These are phyloP conservation scores for Penicillium sp. DNA, from an alignment of 2,329 filamentous ascomycete genomes.

Conservation along the genomic window DNA sequence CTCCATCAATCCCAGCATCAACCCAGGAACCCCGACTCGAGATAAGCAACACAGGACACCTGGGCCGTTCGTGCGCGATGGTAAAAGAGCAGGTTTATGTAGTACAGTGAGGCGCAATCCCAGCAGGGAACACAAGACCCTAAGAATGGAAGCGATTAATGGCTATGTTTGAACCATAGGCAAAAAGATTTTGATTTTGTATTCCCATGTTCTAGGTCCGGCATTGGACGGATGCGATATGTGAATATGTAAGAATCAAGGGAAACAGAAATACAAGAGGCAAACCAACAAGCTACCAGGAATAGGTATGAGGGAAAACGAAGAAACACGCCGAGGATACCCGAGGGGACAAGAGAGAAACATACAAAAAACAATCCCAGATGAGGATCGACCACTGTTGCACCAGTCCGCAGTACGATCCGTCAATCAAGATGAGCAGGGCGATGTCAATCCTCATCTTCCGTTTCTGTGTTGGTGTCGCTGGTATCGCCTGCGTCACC, in stretches of 20 bases:
- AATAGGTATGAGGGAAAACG: background rate
- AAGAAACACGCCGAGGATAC: constrained; percentile 14
- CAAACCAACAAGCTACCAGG: background rate
- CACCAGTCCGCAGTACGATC: constrained; percentile 21
- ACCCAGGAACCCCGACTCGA: background rate
- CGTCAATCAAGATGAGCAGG: constrained; percentile 15
- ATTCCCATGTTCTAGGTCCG: constrained; percentile 17
- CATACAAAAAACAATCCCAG: constrained; percentile 1
- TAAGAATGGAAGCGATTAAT: background rate
- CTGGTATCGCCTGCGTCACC: constrained; percentile 58
- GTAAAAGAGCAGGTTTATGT: background rate
- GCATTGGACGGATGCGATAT: constrained; percentile 3
- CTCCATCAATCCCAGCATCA: background rate
- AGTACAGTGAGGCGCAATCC: background rate
- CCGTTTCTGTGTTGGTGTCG: constrained; percentile 66
- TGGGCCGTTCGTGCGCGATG: background rate
- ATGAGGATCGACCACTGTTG: constrained; percentile 8
- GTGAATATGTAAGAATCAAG: constrained; percentile 5
- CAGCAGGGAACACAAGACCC: constrained; percentile 2
- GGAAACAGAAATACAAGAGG: constrained; percentile 2
- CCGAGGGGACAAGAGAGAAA: constrained; percentile 7
- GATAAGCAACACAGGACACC: background rate
- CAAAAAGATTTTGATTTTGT: constrained; percentile 3
- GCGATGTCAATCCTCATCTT: constrained; percentile 61
- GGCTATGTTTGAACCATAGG: background rate